Evolutionary conservation across 176 grass and related monocot genomes (phyloP), one percentile per base, ranked within the genome.

Genomic region (Microstegium vimineum): DNA sequence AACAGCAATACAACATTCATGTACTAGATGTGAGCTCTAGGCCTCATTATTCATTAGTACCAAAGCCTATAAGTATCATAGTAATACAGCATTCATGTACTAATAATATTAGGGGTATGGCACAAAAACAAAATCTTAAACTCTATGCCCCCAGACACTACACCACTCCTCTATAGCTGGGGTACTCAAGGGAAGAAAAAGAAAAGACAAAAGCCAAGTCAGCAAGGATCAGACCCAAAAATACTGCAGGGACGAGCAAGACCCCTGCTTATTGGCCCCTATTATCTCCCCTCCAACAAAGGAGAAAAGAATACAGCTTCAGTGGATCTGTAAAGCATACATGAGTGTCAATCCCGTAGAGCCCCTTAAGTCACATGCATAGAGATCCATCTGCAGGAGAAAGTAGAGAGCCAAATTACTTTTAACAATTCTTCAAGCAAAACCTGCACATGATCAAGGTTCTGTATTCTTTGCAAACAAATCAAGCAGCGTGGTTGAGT

Each of bases 151-250:
- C 62, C 41, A 32, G 45, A 23, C 76, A 25, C 30, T 66, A 67
- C 42, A 35, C 23, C 18, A 6, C 3, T 68, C 62, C 20, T 80
- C 62, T 68, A 51, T 51, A 51, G 18, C 1, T 66, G 62, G 77
- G 74, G 74, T 40, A 76, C 74, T 47, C 69, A 34, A 35, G 1
- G 10, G 30, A 74, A 52, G 10, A 33, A 54, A 33, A 17, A 31
- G 30, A 34, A 17, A 36, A 52, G 18, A 26, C 3, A 12, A 20
- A 34, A 20, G 20, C 32, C 27, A 77, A 46, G 83, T 78, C 78
- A 82, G 62, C 85, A 31, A 82, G 62, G 77, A 76, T 28, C 37
- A 64, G 57, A 28, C 76, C 65, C 78, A 81, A 35, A 61, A 77
- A 42, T 52, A 23, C 36, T 17, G 77, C 71, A 43, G 18, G 69